Percentiles rank a stretch among this genome's conserved stretches.
These are phyloP conservation scores for Babesia divergens DNA, from an alignment of 169 alveolate species.

Conservation along the genomic window DNA sequence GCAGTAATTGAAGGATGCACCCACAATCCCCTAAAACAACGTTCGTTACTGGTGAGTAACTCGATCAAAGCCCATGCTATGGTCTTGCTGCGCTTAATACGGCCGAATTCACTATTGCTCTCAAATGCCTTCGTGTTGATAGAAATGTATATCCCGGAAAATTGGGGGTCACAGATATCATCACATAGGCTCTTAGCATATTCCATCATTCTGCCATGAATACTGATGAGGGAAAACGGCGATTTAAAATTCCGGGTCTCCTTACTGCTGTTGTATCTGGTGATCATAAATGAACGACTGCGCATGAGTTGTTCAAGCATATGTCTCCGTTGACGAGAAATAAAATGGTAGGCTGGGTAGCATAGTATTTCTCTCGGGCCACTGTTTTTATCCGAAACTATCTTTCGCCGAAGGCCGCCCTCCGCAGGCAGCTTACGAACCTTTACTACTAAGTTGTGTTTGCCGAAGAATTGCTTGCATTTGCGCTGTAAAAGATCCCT, in stretches of 20 bases:
- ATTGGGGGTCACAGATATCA: conserved; percentile 66
- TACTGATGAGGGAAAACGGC: conserved; percentile 56
- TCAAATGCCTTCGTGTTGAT: conserved; percentile 57
- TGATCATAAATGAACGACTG: conserved; percentile 46
- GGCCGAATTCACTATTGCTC: conserved; percentile 63
- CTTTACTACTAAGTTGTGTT: conserved; percentile 56
- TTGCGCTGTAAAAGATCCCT: conserved; percentile 1
- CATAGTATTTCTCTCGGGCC: background rate
- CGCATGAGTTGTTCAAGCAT: conserved; percentile 69
- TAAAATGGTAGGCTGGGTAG: conserved; percentile 68
- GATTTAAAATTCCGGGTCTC: conserved; percentile 57
- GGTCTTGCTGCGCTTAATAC: conserved; percentile 55
- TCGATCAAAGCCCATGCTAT: conserved; percentile 72
- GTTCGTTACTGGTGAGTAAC: conserved; percentile 63
- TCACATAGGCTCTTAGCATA: conserved; percentile 32
- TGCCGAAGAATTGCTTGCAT: conserved; percentile 41
- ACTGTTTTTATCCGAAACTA: background rate
- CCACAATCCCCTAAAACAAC: conserved; percentile 70
- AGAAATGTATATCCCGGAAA: conserved; percentile 63
- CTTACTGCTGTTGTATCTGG: conserved; percentile 40
- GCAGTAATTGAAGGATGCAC: conserved; percentile 66
- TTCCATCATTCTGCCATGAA: conserved; percentile 28
- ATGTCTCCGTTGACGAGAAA: conserved; percentile 62
- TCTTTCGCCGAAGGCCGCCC: background rate
- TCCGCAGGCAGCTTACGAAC: conserved; percentile 53